Evolutionary conservation across 116 monocot genomes (phyloP).

Genomic region (Zostera marina): DNA sequence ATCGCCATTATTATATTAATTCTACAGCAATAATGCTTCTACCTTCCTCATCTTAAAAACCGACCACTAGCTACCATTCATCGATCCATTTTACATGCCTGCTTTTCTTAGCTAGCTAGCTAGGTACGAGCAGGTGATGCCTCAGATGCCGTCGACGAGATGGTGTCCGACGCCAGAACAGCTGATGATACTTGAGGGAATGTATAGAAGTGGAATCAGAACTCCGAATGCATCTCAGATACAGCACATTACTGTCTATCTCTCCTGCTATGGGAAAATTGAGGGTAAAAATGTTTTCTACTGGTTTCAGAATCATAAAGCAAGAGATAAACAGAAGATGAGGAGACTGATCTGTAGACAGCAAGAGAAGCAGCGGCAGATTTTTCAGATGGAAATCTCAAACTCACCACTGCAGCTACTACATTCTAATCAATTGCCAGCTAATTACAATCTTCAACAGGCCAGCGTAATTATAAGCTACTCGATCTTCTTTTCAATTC

Average conservation of each 20-base stretch:
- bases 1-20: conserved; percentile 12
- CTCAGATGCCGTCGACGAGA: conserved; percentile 28
- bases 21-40: conserved; percentile 2
- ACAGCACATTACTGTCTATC: conserved; percentile 45
- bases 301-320: conserved; percentile 46
- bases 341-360: conserved; percentile 28
- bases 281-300: conserved; percentile 68
- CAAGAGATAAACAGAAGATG: conserved; percentile 64
- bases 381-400: conserved; percentile 12
- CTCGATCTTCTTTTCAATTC: background rate
- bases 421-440: conserved; percentile 4
- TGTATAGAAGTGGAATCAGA: conserved; percentile 49
- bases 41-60: conserved; percentile 12
- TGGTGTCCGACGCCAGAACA: conserved; percentile 88
- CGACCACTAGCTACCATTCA: too few relatives aligned
- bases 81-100: conserved; percentile 10
- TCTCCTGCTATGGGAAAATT: conserved; percentile 47
- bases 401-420: conserved; percentile 7
- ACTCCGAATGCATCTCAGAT: conserved; percentile 60
- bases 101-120: too few relatives aligned
- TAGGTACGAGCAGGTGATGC: too few relatives aligned
- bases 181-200: conserved; percentile 52
- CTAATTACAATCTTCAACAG: conserved; percentile 21
- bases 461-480: background rate
- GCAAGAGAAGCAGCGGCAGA: conserved; percentile 19